These are phyloP conservation scores for Zea luxurians DNA, from an alignment of 176 grass and related monocot genomes.

Conservation along the genomic window DNA sequence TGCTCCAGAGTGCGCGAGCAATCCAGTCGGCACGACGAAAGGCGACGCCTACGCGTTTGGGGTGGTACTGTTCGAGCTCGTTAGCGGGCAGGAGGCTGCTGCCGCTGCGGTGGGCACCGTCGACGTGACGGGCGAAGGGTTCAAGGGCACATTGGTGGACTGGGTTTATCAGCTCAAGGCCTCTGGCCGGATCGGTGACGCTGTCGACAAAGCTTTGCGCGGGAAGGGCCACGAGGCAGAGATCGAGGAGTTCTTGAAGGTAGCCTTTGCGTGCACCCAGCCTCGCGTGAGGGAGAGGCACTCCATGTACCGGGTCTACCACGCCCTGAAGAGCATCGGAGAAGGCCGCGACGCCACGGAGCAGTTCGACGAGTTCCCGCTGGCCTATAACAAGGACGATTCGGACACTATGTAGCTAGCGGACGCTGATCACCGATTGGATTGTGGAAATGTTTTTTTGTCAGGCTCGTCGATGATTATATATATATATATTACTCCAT, in stretches of 20 bases:
- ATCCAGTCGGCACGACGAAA: slow-evolving; percentile 68
- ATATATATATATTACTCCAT: slow-evolving; percentile 2
- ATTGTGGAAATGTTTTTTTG: slow-evolving; percentile 29
- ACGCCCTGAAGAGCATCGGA: slow-evolving; percentile 67
- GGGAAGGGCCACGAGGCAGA: slow-evolving; percentile 58
- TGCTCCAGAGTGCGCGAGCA: slow-evolving; percentile 78
- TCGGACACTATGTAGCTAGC: slow-evolving; percentile 49
- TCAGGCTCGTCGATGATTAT: slow-evolving; percentile 15
- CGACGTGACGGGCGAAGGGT: slow-evolving; percentile 73
- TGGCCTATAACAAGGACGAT: slow-evolving; percentile 81
- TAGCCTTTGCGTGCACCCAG: slow-evolving; percentile 68
- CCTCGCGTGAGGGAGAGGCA: slow-evolving; percentile 56
- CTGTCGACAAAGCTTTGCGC: slow-evolving; percentile 49
- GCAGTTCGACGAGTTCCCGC: slow-evolving; percentile 88
- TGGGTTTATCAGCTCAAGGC: slow-evolving; percentile 70
- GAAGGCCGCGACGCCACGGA: slow-evolving; percentile 51
- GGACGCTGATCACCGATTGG: neutral
- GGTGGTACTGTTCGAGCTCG: slow-evolving; percentile 77
- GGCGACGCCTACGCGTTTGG: slow-evolving; percentile 87
- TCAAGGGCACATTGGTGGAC: slow-evolving; percentile 85
- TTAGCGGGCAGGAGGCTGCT: slow-evolving; percentile 74
- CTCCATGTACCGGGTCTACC: slow-evolving; percentile 76
- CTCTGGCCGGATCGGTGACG: slow-evolving; percentile 50
- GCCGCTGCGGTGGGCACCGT: slow-evolving; percentile 31
- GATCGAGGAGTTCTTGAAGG: slow-evolving; percentile 74